Base-by-base conservation (phyloP, 805 yeast genomes). In the Lipomyces sp. region DNA sequence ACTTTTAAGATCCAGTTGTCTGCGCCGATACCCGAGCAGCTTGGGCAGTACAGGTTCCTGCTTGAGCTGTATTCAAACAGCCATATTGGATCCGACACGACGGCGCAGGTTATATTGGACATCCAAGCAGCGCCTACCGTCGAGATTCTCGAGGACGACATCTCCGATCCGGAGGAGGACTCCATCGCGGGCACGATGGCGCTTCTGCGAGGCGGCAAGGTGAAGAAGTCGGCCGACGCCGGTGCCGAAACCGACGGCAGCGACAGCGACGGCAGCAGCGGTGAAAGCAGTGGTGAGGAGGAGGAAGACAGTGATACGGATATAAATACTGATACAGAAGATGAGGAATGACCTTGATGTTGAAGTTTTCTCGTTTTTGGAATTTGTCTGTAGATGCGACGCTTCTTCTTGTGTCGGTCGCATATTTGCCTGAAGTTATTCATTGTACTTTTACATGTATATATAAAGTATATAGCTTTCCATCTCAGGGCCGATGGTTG, bases 51-150 rank as follows among this genome's bases (percentile, higher is more conserved):
- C 63, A 82, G 79, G 58, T 86, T 86, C 74, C 78, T 89, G 69
- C 72, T 90, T 16, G 70, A 82, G 22, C 67, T 91, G 63, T 80
- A 81, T 63, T 83, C 85, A 48, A 77, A 85, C 46, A 81, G 85
- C 39, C 90, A 87, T 67, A 87, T 86, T 66, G 95, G 96, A 4
- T 70, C 79, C 18, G 97, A 91, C 65, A 66, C 87, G 22, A 87
- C 83, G 58, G 76, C 83, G 54, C 84, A 90, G 8, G 68, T 87
- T 42, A 70, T 71, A 22, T 77, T 90, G 83, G 73, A 77, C n/a
- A 95, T 90, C 32, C 74, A 78, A 60, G 74, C 79, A 21, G 78
- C 82, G 31, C 77, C 82, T 21, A 29, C 28, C 16, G 47, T 46
- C 4, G 54, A 42, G 11, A 51, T 31, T 11, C 22, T 35, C 11